Evolutionary conservation across 2,329 filamentous ascomycete genomes (phyloP), one percentile per base, ranked within the genome.

Genomic region (Fusarium sp.): DNA sequence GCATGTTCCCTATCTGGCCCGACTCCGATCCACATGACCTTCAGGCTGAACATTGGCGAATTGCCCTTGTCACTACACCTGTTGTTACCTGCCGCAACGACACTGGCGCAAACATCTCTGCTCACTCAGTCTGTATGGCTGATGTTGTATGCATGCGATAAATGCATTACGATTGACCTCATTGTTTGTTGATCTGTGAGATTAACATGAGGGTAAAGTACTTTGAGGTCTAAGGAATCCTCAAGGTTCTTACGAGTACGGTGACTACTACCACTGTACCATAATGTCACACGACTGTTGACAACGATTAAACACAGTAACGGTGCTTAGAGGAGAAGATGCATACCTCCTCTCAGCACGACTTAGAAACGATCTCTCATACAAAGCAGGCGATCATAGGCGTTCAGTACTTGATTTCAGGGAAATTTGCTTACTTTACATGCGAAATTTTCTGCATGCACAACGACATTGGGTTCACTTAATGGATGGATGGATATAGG

Each of bases 21-120:
- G 69, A 75, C 38, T 73, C 80, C 32, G 80, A 84, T 38, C 79
- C 82, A 1, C 76, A 81, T 59, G 80, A 83, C 55, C 77, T 89
- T 23, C 86, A 88, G 78, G 78, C 81, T 9, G 82, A 82, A 72
- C 86, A 88, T 73, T 85, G 81, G 78, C 84, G 87, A 8, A 77
- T 89, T n/a, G 84, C 85, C 57, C 80, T 88, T 3, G 85, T 87
- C 32, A 84, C 87, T 8, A 88, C 87, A 0, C 87, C 87, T 2
- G 83, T 85, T 12, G 83, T 89, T 48, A 88, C 86, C 4, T 83
- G 87, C 71, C 82, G 86, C 35, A 86, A 88, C 68, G 86, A 89
- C 40, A 83, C 79, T 4, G 85, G 84, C 17, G 74, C 77, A 46
- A 83, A 81, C 58, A 83, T 86, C 48, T 80, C 82, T 30, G 81